Evolutionary conservation across 108 stramenopile genomes (phyloP), one percentile per base, ranked within the genome.

Genomic region (Nitzschia sp.): DNA sequence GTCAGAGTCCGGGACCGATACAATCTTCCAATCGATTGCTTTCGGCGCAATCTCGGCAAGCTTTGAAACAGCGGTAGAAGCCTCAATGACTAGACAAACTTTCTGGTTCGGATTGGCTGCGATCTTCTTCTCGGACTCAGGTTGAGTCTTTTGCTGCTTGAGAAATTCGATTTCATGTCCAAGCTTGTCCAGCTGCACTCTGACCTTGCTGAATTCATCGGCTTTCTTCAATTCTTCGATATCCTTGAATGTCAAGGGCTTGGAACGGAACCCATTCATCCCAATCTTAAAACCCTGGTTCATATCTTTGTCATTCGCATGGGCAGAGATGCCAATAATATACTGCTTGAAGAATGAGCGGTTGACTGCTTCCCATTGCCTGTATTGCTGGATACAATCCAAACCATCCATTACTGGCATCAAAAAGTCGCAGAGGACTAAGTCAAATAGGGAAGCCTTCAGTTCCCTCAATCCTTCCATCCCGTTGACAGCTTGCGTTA

Each of bases 371-470:
- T 85, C 88, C 77, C 82, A 86, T 36, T 68, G 46, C n/a, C 90
- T 63, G 55, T 76, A 85, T 28, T 84, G 78, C 67, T 78, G 73
- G 54, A 84, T 80, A 58, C 87, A 80, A 46, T 90, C 87, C 11
- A 88, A 29, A 21, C 92, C 92, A 55, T 90, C 89, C 79, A 88
- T 80, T 11, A 90, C 77, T 15, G 92, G 92, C 92, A 93, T 93
- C 30, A 88, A 61, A 59, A 89, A 87, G 54, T 90, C 87, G 31
- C 79, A 79, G 13, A 93, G 27, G 19, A 86, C 86, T 22, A 93
- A 19, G 65, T 90, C 87, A 56, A 82, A 93, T 0, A 56, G 29
- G 16, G 45, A 59, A n/a, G 48, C 52, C 45, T 83, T 71, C 59
- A 93, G 41, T 29, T 63, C 56, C 59, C 79, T 71, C 41, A 89